These are phyloP conservation scores for Fusarium scirpi DNA, from an alignment of 2,329 filamentous ascomycete species.

Conservation along the genomic window DNA sequence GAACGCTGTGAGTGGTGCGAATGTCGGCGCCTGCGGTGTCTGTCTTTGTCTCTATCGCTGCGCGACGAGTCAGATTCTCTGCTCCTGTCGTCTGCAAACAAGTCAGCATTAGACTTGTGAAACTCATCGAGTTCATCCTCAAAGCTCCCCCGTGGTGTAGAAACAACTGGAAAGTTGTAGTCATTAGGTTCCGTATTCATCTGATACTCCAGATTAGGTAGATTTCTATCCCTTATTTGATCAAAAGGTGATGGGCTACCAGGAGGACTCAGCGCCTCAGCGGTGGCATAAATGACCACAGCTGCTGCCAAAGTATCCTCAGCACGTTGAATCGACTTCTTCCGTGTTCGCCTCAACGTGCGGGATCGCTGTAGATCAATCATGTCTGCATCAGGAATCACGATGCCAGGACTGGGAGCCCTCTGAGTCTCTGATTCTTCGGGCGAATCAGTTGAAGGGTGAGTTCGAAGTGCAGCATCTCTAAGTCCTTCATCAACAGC, in stretches of 20 bases:
- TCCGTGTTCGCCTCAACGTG: conserved; percentile 60
- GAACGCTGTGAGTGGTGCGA: conserved; percentile 54
- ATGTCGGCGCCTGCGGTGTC: conserved; percentile 57
- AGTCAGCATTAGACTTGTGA: conserved; percentile 65
- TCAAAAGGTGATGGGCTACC: conserved; percentile 49
- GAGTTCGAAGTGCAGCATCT: conserved; percentile 31
- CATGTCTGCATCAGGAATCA: conserved; percentile 58
- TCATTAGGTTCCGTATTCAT: conserved; percentile 44
- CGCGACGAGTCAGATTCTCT: conserved; percentile 53
- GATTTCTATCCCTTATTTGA: conserved; percentile 42
- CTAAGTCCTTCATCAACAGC: conserved; percentile 27
- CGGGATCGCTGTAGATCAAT: conserved; percentile 56
- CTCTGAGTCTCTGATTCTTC: conserved; percentile 36
- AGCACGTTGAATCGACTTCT: conserved; percentile 58
- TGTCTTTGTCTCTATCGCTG: conserved; percentile 55
- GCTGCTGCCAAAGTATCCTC: conserved; percentile 67
- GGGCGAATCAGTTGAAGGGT: conserved; percentile 1
- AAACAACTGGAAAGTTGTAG: conserved; percentile 51
- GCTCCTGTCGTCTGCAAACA: conserved; percentile 64
- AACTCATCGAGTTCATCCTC: conserved; percentile 56
- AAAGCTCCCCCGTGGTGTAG: conserved; percentile 50
- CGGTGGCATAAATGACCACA: conserved; percentile 66
- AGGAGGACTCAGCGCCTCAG: conserved; percentile 60
- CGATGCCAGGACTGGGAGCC: conserved; percentile 61
- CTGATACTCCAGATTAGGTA: conserved; percentile 46